Evolutionary conservation across 352 stramenopile genomes (phyloP).

Genomic region (Phytophthora idaei): DNA sequence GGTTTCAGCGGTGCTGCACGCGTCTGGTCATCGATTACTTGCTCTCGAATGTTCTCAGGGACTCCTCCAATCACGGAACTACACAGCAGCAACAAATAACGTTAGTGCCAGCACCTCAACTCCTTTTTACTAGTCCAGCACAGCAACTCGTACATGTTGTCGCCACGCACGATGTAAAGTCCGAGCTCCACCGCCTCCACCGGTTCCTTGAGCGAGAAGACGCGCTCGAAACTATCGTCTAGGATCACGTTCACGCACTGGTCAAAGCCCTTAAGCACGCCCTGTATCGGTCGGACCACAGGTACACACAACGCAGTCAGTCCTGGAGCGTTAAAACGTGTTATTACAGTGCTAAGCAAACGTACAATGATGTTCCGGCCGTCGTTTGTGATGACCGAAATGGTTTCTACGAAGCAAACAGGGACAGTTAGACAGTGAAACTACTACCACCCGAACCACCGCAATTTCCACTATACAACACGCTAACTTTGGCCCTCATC

Average conservation of each 20-base stretch:
- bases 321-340: neutral
- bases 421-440: neutral
- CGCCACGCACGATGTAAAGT: slow-evolving; percentile 93
- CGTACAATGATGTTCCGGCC: slow-evolving; percentile 94
- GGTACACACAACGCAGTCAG: slow-evolving; percentile 5
- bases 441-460: neutral
- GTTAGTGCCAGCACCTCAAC: neutral
- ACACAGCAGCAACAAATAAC: slow-evolving; percentile 13
- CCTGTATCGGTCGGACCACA: slow-evolving; percentile 38
- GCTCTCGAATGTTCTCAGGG: slow-evolving; percentile 86
- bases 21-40: slow-evolving; percentile 90
- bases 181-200: slow-evolving; percentile 91
- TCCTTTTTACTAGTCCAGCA: neutral
- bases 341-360: neutral
- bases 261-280: slow-evolving; percentile 92
- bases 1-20: slow-evolving; percentile 90
- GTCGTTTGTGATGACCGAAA: slow-evolving; percentile 94
- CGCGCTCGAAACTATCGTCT: slow-evolving; percentile 93
- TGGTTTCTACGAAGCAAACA: slow-evolving; percentile 62
- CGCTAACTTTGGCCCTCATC: neutral
- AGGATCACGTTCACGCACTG: slow-evolving; percentile 94
- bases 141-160: slow-evolving; percentile 87
- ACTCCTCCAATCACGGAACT: slow-evolving; percentile 88
- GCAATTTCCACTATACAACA: slow-evolving; percentile 5
- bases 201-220: slow-evolving; percentile 90